Base-by-base conservation (phyloP, 2,329 filamentous ascomycete species). In the Cytospora piceicola region DNA sequence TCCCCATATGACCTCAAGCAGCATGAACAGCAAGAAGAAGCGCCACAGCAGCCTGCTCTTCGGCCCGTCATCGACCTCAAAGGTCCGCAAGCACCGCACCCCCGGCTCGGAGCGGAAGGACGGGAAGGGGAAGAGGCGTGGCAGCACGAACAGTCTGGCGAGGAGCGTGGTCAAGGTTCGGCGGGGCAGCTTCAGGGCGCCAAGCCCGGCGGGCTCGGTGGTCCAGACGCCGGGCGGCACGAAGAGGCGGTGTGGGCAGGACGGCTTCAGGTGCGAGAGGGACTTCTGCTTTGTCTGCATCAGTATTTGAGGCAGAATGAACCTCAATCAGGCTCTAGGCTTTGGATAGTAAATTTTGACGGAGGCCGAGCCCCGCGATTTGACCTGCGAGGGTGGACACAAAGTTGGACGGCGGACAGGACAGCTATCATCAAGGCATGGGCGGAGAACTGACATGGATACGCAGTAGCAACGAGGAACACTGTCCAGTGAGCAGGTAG, bases 261-360 rank as follows among this genome's bases (percentile, higher is more conserved):
- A 81, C 69, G 86, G 83, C 15, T 88, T 83, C 72, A 76, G 75
- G 20, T 89, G 86, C 67, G 81, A 81, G 4, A 78, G 83, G 62
- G 81, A 85, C 67, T 88, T 88, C 75, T 89, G 87, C 74, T 87
- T 89, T 70, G 79, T 78, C 12, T 88, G 86, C 70, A 76, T 85
- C 24, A 51, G 29, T 17, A 55, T 54, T 30, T 63, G 49, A 46
- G 24, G 9, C n/a, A n/a, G 12, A n/a, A 27, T 17, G 15, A n/a
- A 17, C 49, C 52, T 15, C 42, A 11, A 9, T 3, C 4, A 20
- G 17, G 20, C 0, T 9, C 20, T 46, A 7, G 42, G 11, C 5
- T 20, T 22, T 22, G 42, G n/a, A 46, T 46, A 4, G 20, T 22
- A 11, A 2, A 39, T 61, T 34, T 27, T 20, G 22, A n/a, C 27